phyloP scores from a whole-genome alignment of 2,329 filamentous ascomycete genomes.

The Aquanectria penicillioides region DNA sequence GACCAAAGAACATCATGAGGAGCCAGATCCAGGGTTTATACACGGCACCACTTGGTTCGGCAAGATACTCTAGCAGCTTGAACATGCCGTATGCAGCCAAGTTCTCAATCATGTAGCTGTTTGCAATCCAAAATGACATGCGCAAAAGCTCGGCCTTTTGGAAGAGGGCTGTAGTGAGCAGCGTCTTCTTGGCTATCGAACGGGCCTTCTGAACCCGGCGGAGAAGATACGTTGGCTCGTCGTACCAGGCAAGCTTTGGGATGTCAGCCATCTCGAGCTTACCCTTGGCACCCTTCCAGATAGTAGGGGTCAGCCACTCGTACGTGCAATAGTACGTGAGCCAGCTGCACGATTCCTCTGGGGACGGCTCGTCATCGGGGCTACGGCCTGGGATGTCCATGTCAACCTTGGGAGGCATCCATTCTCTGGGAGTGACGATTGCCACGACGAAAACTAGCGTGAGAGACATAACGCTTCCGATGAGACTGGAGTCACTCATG shows the following conservation, averaged over 20 bases:
- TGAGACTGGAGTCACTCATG: constrained; percentile 42
- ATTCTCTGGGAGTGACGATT: constrained; percentile 59
- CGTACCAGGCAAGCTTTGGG: constrained; percentile 63
- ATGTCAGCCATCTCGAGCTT: constrained; percentile 59
- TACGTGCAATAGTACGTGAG: constrained; percentile 62
- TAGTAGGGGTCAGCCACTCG: constrained; percentile 60
- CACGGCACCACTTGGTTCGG: constrained; percentile 54
- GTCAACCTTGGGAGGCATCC: constrained; percentile 56
- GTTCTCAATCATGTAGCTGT: constrained; percentile 57
- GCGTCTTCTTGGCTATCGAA: constrained; percentile 53
- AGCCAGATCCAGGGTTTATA: constrained; percentile 65
- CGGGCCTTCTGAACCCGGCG: constrained; percentile 56
- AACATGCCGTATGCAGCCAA: constrained; percentile 65
- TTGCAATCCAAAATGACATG: constrained; percentile 56
- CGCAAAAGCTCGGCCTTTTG: constrained; percentile 53
- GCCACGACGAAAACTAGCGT: constrained; percentile 52
- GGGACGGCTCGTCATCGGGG: constrained; percentile 53
- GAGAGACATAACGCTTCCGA: constrained; percentile 50
- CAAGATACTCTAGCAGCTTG: constrained; percentile 61
- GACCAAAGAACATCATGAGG: constrained; percentile 62
- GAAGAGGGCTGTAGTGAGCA: constrained; percentile 57
- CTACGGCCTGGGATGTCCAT: constrained; percentile 51
- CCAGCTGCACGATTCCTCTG: constrained; percentile 65
- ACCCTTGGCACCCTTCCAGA: constrained; percentile 57
- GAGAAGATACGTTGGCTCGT: constrained; percentile 61